A percentile compares a stretch with the other conserved stretches of the same genome.
Conservation (phyloP, 176 grass and related monocot genomes). For the Carex parvula region DNA sequence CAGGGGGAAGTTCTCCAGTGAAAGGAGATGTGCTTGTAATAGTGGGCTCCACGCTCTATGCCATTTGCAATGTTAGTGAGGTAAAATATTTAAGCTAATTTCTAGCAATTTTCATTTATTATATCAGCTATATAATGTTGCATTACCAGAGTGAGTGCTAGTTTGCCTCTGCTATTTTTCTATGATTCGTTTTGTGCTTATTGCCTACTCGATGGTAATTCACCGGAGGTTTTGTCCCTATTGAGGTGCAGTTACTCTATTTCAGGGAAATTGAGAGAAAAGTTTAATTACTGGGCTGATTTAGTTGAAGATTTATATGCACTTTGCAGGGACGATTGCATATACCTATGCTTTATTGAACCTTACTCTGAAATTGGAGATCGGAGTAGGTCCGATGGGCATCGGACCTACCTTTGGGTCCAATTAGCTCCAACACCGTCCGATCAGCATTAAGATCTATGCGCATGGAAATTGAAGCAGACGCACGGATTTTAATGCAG, state of each 20-base stretch:
- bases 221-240: not conserved
- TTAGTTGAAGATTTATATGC: not conserved
- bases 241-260: not conserved
- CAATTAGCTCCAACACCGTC: too few relatives aligned
- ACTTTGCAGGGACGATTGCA: not conserved
- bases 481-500: too few relatives aligned
- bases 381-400: too few relatives aligned
- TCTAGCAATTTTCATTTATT: not conserved
- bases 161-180: not conserved
- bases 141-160: not conserved
- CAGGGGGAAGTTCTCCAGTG: constrained; percentile 45
- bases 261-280: not conserved
- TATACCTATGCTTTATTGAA: not conserved
- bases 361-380: not conserved
- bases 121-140: not conserved
- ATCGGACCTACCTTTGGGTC: too few relatives aligned
- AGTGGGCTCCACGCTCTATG: constrained; percentile 57
- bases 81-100: constrained; percentile 32
- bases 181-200: not conserved
- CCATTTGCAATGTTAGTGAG: constrained; percentile 64
- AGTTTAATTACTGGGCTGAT: not conserved
- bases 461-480: too few relatives aligned
- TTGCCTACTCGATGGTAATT: not conserved
- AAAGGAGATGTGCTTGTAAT: constrained; percentile 64
- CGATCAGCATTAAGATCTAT: too few relatives aligned